Evolutionary conservation across 768 basidiomycete species (phyloP).

Genomic region (Chalciporus pseudorubinellus): DNA sequence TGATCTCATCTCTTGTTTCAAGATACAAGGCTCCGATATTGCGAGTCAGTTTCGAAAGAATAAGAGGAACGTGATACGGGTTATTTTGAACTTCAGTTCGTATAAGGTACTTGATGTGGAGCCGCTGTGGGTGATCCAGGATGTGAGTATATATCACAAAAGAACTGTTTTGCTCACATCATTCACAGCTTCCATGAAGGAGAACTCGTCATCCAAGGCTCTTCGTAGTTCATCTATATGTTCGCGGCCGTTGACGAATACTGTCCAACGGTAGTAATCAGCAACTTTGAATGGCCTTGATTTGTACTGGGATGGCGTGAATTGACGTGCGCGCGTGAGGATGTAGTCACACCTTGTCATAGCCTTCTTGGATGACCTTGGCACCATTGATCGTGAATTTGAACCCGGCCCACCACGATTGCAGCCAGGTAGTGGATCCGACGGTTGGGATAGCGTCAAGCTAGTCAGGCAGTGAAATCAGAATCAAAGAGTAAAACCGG

Average conservation of each 20-base stretch:
- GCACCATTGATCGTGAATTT: conserved; percentile 17
- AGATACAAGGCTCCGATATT: conserved; percentile 38
- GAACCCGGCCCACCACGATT: conserved; percentile 28
- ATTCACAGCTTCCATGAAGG: conserved; percentile 28
- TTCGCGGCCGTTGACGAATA: conserved; percentile 34
- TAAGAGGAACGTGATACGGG: conserved; percentile 30
- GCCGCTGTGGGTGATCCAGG: conserved; percentile 28
- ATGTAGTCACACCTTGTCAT: conserved; percentile 21
- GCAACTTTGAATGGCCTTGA: conserved; percentile 32
- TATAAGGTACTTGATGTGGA: conserved; percentile 39
- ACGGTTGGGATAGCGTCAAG: conserved; percentile 32
- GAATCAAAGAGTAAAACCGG: background rate
- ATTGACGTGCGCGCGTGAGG: too few relatives aligned
- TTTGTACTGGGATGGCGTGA: conserved; percentile 24
- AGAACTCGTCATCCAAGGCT: conserved; percentile 40
- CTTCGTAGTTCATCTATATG: conserved; percentile 40
- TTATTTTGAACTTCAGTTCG: conserved; percentile 29
- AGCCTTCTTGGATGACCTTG: conserved; percentile 33
- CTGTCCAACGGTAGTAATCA: conserved; percentile 35
- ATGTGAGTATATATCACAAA: too few relatives aligned
- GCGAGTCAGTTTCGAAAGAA: conserved; percentile 35
- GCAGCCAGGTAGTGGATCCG: conserved; percentile 24
- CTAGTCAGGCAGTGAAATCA: conserved; percentile 9
- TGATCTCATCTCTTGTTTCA: conserved; percentile 45
- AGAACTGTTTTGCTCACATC: conserved; percentile 35